Conservation (phyloP, 306 rosid genomes). For the Cicer chorassanicum region DNA sequence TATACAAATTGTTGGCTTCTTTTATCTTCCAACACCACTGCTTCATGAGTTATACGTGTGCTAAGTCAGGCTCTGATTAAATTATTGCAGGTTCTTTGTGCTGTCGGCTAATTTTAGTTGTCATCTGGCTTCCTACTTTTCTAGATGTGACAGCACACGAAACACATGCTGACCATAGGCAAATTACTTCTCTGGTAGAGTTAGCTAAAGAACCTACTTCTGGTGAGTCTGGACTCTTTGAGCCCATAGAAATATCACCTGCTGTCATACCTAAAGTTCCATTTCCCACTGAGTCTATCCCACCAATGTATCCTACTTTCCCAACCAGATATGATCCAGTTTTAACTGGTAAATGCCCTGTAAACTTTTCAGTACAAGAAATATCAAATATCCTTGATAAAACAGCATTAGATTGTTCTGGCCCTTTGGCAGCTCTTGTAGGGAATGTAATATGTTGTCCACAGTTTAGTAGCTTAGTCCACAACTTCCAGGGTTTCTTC, state of each 20-base stretch:
- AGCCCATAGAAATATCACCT: constrained; percentile 94
- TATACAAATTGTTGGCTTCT: constrained; percentile 1
- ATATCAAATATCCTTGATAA: constrained; percentile 74
- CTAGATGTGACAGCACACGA: constrained; percentile 65
- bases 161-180: constrained; percentile 47
- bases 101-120: constrained; percentile 63
- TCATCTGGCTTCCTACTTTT: constrained; percentile 72
- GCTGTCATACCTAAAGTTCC: constrained; percentile 85
- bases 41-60: constrained; percentile 8
- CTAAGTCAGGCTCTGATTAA: constrained; percentile 42
- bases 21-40: neutral
- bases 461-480: constrained; percentile 85
- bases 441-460: constrained; percentile 94
- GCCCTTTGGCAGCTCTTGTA: constrained; percentile 83
- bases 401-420: constrained; percentile 88
- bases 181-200: constrained; percentile 52
- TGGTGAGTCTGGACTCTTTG: constrained; percentile 64
- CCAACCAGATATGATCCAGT: constrained; percentile 82
- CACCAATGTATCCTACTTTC: constrained; percentile 92
- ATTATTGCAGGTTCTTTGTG: constrained; percentile 75
- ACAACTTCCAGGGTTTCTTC: constrained; percentile 86
- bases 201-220: constrained; percentile 71
- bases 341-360: constrained; percentile 90
- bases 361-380: constrained; percentile 73
- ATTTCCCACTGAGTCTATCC: constrained; percentile 62